Evolutionary conservation across 371 early-diverging fungal genomes (phyloP).

Genomic region (Rhizopus microsporus): DNA sequence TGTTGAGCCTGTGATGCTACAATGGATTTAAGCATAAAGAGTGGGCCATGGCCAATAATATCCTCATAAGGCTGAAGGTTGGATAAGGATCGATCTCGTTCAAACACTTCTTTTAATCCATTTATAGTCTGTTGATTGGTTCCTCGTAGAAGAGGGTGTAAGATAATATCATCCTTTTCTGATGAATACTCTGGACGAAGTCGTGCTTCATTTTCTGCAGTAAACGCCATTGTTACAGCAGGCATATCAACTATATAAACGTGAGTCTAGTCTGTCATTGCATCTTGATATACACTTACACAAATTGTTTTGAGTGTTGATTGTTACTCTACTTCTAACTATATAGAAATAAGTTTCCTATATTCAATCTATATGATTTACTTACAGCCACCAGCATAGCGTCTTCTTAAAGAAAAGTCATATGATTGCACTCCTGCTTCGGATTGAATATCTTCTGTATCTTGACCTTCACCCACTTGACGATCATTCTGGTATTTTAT

Average conservation of each 20-base stretch:
- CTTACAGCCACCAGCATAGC: background rate
- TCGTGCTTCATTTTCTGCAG: background rate
- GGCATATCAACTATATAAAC: background rate
- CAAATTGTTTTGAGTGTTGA: background rate
- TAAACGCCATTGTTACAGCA: background rate
- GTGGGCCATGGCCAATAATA: slow-evolving; percentile 65
- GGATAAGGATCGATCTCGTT: slow-evolving; percentile 11
- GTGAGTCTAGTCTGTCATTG: too few species aligned
- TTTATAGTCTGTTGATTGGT: slow-evolving; percentile 19
- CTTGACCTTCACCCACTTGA: background rate
- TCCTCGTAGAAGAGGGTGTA: slow-evolving; percentile 22
- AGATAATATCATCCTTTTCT: slow-evolving; percentile 25
- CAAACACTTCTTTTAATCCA: background rate
- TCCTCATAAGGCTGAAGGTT: slow-evolving; percentile 63
- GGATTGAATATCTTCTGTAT: background rate
- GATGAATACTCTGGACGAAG: slow-evolving; percentile 5
- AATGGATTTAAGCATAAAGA: slow-evolving; percentile 63
- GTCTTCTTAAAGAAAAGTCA: slow-evolving; percentile 1
- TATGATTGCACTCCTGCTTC: background rate
- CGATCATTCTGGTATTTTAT: background rate
- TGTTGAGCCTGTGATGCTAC: slow-evolving; percentile 2
- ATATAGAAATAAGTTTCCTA: background rate
- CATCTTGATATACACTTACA: background rate
- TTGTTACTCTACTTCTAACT: background rate
- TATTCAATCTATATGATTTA: background rate